Percentiles rank a stretch among this genome's conserved stretches.
Conservation (phyloP, 1,139 yeast genomes). For the Blastobotrys serpentis region DNA sequence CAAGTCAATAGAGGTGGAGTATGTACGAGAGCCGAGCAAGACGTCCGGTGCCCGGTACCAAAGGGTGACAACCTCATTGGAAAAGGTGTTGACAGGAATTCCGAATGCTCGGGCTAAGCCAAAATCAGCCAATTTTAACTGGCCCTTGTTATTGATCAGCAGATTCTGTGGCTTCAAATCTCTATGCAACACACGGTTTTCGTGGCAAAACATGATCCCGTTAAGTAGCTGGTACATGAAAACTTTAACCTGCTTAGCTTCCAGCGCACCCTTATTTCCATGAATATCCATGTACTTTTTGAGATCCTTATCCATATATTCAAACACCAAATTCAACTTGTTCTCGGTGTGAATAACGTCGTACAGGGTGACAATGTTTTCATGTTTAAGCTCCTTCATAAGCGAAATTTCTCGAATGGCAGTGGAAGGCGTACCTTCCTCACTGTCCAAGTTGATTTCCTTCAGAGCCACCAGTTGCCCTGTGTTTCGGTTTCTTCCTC, state of each 20-base stretch:
- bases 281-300: slow-evolving; percentile 91
- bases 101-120: slow-evolving; percentile 98
- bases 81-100: slow-evolving; percentile 94
- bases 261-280: slow-evolving; percentile 78
- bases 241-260: slow-evolving; percentile 74
- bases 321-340: slow-evolving; percentile 89
- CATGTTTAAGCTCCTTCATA: slow-evolving; percentile 94
- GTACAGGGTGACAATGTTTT: slow-evolving; percentile 86
- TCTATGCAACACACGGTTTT: slow-evolving; percentile 88
- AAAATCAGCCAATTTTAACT: slow-evolving; percentile 92
- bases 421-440: slow-evolving; percentile 97
- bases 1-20: slow-evolving; percentile 93
- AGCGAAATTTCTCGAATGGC: slow-evolving; percentile 95
- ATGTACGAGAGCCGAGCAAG: slow-evolving; percentile 87
- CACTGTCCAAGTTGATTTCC: slow-evolving; percentile 91
- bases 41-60: slow-evolving; percentile 99
- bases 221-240: slow-evolving; percentile 90
- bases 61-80: slow-evolving; percentile 94
- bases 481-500: slow-evolving; percentile 86
- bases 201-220: slow-evolving; percentile 94
- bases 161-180: slow-evolving; percentile 95
- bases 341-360: slow-evolving; percentile 97
- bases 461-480: slow-evolving; percentile 93
- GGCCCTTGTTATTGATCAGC: slow-evolving; percentile 83
- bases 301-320: slow-evolving; percentile 89